Evolutionary conservation across 805 yeast genomes (phyloP).

Genomic region (Scheffersomyces spartinae): DNA sequence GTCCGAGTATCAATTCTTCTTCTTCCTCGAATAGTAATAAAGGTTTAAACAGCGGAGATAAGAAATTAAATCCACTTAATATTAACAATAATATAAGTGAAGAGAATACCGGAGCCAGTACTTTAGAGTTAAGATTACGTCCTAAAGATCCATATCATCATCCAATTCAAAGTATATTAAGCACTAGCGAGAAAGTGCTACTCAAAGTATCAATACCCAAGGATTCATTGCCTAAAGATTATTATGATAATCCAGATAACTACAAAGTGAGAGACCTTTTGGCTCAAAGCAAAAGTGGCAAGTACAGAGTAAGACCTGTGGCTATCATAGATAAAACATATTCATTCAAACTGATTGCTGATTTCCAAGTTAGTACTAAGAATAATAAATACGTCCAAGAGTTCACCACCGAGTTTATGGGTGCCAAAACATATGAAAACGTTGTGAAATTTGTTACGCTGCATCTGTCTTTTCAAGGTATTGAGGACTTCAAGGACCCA

Average conservation of each 20-base stretch:
- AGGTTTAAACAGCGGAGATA: constrained; percentile 8
- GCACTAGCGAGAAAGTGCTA: constrained; percentile 44
- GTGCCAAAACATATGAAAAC: constrained; percentile 12
- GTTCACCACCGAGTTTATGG: constrained; percentile 14
- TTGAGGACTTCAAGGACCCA: constrained; percentile 16
- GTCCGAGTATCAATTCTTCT: constrained; percentile 3
- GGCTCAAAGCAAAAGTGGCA: constrained; percentile 17
- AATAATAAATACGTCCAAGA: constrained; percentile 33
- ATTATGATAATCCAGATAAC: constrained; percentile 16
- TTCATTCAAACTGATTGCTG: constrained; percentile 77
- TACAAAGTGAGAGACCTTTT: constrained; percentile 34
- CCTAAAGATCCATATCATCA: constrained; percentile 38
- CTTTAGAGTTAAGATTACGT: constrained; percentile 29
- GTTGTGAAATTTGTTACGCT: constrained; percentile 14
- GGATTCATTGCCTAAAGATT: constrained; percentile 29
- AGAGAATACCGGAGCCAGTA: constrained; percentile 18
- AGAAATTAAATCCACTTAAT: constrained; percentile 1
- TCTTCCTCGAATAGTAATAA: constrained; percentile 16
- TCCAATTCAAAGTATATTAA: constrained; percentile 47
- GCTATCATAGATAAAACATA: constrained; percentile 60
- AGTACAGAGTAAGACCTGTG: constrained; percentile 42
- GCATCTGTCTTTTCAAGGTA: constrained; percentile 12
- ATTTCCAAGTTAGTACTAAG: constrained; percentile 65
- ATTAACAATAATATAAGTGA: constrained; percentile 8
- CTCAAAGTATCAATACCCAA: constrained; percentile 53